Evolutionary conservation across 371 early-diverging fungal genomes (phyloP), one percentile per base, ranked within the genome.

Genomic region (Cokeromyces recurvatus): DNA sequence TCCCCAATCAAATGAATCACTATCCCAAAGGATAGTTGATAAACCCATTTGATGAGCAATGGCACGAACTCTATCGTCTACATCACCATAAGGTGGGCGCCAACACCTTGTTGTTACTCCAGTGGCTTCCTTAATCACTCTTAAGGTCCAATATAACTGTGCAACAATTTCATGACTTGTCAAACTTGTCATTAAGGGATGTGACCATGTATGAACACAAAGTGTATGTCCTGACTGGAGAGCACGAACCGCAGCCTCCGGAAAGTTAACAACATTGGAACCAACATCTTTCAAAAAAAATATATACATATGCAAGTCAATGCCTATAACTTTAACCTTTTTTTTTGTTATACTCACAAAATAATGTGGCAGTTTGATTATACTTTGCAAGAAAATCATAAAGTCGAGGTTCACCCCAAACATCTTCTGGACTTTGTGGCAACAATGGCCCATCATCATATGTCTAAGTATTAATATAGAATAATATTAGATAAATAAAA

Each of bases 201-300:
- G 82, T 22, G 71, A 63, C 70, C 73, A 78, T 3, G 83, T 78
- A 34, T 80, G 81, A 8, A 67, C 60, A 40, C 72, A 71, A 10
- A 80, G 38, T 14, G 49, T 50, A 37, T 77, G 75, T 0, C 72
- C 69, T 29, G 58, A 54, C 36, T 65, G 40, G 38, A 61, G 40
- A 7, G 66, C 74, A 29, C 71, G 57, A 14, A 55, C 40, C 17
- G 66, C 74, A 44, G 68, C 71, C 22, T 65, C 56, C 25, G 74
- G 74, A 36, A 47, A 70, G 9, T 27, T 43, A 4, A 52, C 53
- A 1, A 74, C 68, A 35, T 74, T 70, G 31, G 71, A 66, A 5
- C 74, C 74, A 16, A 74, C 66, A 51, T 66, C 72, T 70, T 27
- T 22, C 8, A 1, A 11, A 3, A n/a, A 15, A 29, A 11, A 8